These are phyloP conservation scores for Phoma sp. DNA, from an alignment of 2,329 filamentous ascomycete genomes.

Conservation along the genomic window DNA sequence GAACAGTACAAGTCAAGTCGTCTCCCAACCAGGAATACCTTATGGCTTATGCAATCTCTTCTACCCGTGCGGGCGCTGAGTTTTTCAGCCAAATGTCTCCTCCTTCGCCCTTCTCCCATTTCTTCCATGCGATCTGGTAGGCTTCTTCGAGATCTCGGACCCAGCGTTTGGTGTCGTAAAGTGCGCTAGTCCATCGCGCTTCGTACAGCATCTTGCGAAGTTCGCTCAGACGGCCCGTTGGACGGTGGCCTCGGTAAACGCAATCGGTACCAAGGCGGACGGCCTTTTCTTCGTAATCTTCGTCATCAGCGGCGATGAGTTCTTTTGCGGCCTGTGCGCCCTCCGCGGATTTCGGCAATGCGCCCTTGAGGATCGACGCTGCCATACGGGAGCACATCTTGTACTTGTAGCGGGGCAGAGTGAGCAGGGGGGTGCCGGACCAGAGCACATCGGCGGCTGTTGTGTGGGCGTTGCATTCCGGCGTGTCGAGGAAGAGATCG, in stretches of 20 bases:
- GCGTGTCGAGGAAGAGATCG: conserved; percentile 95
- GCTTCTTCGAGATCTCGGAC: conserved; percentile 87
- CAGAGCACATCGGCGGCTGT: conserved; percentile 96
- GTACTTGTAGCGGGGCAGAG: conserved; percentile 88
- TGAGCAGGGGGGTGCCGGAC: conserved; percentile 93
- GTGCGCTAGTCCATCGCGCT: conserved; percentile 81
- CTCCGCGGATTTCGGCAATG: conserved; percentile 75
- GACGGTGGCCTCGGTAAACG: conserved; percentile 41
- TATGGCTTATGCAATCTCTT: conserved; percentile 1
- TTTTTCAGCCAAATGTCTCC: conserved; percentile 84
- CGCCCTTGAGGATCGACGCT: conserved; percentile 89
- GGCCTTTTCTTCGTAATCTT: conserved; percentile 77
- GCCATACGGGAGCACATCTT: conserved; percentile 99
- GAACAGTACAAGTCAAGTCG: conserved; percentile 6
- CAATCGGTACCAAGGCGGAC: conserved; percentile 44
- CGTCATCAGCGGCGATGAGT: conserved; percentile 78
- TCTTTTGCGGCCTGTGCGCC: conserved; percentile 74
- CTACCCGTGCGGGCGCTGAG: conserved; percentile 3
- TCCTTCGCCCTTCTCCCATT: conserved; percentile 85
- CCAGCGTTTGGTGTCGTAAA: conserved; percentile 94
- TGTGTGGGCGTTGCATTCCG: conserved; percentile 97
- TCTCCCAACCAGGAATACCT: background rate
- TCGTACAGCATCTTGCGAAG: conserved; percentile 83
- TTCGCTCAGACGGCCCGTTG: conserved; percentile 74
- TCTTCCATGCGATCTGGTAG: conserved; percentile 86